Conservation (phyloP, 805 yeast species). For the Cyberlindnera xylosilytica region DNA sequence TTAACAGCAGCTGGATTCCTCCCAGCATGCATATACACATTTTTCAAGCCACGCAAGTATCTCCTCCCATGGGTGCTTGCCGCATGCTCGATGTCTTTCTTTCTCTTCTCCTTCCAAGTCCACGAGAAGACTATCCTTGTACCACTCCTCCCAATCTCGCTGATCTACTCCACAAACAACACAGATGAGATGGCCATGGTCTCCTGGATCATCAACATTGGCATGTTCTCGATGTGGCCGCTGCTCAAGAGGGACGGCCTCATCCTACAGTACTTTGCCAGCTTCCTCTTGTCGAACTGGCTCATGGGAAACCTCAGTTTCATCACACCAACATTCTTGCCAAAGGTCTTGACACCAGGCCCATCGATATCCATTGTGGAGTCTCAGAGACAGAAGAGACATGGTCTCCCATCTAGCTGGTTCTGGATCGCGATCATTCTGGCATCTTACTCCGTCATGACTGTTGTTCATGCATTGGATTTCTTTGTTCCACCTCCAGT, state of each 20-base stretch:
- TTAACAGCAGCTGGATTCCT: constrained; percentile 50
- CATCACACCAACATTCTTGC: constrained; percentile 43
- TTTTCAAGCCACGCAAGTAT: constrained; percentile 49
- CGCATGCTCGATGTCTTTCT: constrained; percentile 84
- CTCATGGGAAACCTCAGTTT: constrained; percentile 62
- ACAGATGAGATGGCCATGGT: constrained; percentile 66
- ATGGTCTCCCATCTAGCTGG: constrained; percentile 45
- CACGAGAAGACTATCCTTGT: constrained; percentile 91
- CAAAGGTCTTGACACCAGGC: constrained; percentile 41
- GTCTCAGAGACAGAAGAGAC: constrained; percentile 33
- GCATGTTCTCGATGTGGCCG: constrained; percentile 87
- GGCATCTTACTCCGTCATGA: constrained; percentile 50
- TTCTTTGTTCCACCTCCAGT: constrained; percentile 47
- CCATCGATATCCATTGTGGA: constrained; percentile 37
- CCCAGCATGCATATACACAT: constrained; percentile 53
- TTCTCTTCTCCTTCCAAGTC: constrained; percentile 88
- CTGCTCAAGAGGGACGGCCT: constrained; percentile 74
- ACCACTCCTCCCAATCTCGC: constrained; percentile 81
- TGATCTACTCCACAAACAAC: constrained; percentile 53
- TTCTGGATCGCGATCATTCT: constrained; percentile 50
- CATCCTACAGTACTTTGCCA: constrained; percentile 63
- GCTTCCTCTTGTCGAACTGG: constrained; percentile 72
- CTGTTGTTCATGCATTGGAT: constrained; percentile 54
- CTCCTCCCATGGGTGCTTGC: constrained; percentile 71
- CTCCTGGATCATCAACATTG: constrained; percentile 84